These are phyloP conservation scores for Annulohypoxylon moriforme DNA, from an alignment of 495 filamentous ascomycete genomes.

Conservation along the genomic window DNA sequence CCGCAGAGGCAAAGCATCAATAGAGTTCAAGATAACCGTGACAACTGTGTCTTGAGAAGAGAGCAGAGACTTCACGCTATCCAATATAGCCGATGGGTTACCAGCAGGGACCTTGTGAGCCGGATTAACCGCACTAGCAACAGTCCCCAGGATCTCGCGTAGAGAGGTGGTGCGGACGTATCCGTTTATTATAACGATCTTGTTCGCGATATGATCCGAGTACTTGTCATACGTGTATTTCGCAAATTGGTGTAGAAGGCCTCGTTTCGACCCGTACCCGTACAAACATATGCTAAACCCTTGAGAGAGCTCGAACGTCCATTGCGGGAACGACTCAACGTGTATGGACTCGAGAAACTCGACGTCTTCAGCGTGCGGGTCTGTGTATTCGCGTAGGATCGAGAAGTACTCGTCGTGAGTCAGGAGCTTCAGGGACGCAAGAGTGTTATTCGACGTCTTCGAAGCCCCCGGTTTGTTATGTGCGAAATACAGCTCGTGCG, in stretches of 20 bases:
- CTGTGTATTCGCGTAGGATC: conserved; percentile 70
- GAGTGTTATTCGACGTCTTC: conserved; percentile 88
- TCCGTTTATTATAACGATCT: conserved; percentile 89
- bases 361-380: conserved; percentile 78
- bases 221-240: conserved; percentile 70
- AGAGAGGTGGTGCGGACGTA: conserved; percentile 81
- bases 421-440: conserved; percentile 78
- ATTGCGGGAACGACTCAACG: conserved; percentile 84
- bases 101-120: conserved; percentile 57
- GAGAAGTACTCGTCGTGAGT: conserved; percentile 93
- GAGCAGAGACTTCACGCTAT: conserved; percentile 69
- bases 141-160: conserved; percentile 79
- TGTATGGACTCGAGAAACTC: conserved; percentile 79
- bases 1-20: conserved; percentile 83
- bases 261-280: conserved; percentile 89
- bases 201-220: conserved; percentile 54
- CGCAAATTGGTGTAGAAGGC: conserved; percentile 80
- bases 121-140: conserved; percentile 73
- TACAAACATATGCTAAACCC: conserved; percentile 93
- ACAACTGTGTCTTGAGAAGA: conserved; percentile 56
- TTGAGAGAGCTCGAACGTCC: conserved; percentile 89
- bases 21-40: conserved; percentile 83
- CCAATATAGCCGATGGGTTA: conserved; percentile 51
- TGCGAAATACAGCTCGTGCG: conserved; percentile 93
- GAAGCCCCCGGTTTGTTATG: conserved; percentile 83